Percentiles rank a stretch among this genome's conserved stretches.
Conservation (phyloP, 2,329 filamentous ascomycete species). For the Trichoderma koningiopsis region DNA sequence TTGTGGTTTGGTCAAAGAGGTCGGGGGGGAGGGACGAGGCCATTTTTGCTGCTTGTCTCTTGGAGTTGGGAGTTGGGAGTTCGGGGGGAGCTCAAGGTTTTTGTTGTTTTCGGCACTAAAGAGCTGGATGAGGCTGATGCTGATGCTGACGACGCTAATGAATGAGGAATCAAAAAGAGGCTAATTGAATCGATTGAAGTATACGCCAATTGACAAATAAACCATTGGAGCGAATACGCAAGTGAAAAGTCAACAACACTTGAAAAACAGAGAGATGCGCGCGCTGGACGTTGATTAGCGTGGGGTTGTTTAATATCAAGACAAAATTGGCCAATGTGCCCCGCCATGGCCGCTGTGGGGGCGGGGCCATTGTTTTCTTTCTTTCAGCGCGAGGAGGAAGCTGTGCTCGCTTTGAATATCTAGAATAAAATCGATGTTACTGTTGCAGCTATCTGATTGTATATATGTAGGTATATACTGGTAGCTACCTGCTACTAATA, state of each 20-base stretch:
- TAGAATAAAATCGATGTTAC: background rate
- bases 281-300: background rate
- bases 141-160: background rate
- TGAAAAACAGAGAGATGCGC: background rate
- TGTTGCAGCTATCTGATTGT: background rate
- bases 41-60: slow-evolving; percentile 1
- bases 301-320: background rate
- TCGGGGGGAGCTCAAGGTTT: background rate
- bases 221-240: background rate
- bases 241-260: background rate
- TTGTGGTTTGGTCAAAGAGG: slow-evolving; percentile 61
- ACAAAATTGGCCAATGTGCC: background rate
- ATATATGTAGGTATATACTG: background rate
- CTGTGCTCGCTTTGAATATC: background rate
- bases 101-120: background rate
- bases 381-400: background rate
- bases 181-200: background rate
- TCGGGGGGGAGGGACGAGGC: slow-evolving; percentile 50
- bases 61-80: background rate
- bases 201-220: background rate
- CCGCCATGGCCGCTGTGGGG: slow-evolving; percentile 7
- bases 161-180: background rate
- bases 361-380: background rate
- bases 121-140: background rate
- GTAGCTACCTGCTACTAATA: background rate